A percentile compares a stretch with the other conserved stretches of the same genome.
These are phyloP conservation scores for Pythium rhizo-oryzae DNA, from an alignment of 352 stramenopile species.

Conservation along the genomic window DNA sequence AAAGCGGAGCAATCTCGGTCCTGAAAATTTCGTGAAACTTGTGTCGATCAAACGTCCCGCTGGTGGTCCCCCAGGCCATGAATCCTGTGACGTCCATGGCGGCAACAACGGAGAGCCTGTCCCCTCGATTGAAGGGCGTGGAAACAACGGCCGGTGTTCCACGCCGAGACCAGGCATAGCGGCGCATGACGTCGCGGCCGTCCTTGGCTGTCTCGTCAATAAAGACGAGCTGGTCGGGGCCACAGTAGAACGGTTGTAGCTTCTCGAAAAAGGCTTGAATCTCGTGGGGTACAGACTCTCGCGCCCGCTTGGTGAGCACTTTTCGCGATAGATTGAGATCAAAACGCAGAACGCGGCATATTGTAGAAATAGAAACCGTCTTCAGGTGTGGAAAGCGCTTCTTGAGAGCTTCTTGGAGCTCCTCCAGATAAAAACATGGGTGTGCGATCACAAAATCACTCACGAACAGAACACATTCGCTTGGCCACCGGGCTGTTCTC, in stretches of 20 bases:
- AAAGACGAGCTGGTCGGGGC: slow-evolving; percentile 26
- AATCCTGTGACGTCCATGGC: slow-evolving; percentile 23
- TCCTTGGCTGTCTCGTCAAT: slow-evolving; percentile 30
- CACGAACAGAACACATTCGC: slow-evolving; percentile 12
- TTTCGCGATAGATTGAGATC: slow-evolving; percentile 25
- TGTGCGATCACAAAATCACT: slow-evolving; percentile 24
- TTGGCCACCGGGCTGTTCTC: neutral
- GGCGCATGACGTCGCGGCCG: slow-evolving; percentile 18
- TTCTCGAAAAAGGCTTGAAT: slow-evolving; percentile 7
- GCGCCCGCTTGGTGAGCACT: no score
- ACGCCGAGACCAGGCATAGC: slow-evolving; percentile 19
- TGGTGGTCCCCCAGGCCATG: slow-evolving; percentile 18
- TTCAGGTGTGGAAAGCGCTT: slow-evolving; percentile 1
- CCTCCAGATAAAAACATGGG: slow-evolving; percentile 37
- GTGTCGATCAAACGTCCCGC: slow-evolving; percentile 61
- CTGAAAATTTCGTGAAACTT: slow-evolving; percentile 86
- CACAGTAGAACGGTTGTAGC: slow-evolving; percentile 27
- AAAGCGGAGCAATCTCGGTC: slow-evolving; percentile 66
- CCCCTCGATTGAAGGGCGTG: slow-evolving; percentile 21
- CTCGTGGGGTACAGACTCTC: neutral
- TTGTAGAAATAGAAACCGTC: slow-evolving; percentile 20
- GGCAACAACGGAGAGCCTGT: slow-evolving; percentile 23
- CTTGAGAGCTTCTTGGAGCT: slow-evolving; percentile 22
- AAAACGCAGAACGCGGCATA: slow-evolving; percentile 32
- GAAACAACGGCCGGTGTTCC: slow-evolving; percentile 5